Evolutionary conservation across 805 yeast genomes (phyloP), one percentile per base, ranked within the genome.

Genomic region (Brettanomyces naardenensis): DNA sequence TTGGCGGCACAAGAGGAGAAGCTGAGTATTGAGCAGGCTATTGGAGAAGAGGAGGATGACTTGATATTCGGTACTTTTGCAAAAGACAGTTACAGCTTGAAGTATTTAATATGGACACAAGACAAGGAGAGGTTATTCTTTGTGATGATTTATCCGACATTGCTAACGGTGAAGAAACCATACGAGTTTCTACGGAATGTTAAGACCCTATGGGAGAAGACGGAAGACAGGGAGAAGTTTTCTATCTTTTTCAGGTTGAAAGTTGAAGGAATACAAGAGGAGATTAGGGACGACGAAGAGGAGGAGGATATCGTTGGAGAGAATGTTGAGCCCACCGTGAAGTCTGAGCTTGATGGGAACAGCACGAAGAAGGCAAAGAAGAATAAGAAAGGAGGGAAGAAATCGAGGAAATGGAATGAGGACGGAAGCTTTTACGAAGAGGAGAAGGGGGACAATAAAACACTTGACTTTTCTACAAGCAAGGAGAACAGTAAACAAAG

Each of bases 231-330:
- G 2, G 58, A 49, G 3, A 67, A 65, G 33, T 48, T 65, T 19
- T 53, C 36, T 4, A 65, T 62, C 37, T 73, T 66, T 43, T 66
- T 69, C 36, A 48, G 51, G 6, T 43, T 62, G 27, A 71, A 67
- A 38, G 51, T 65, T 27, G 37, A 42, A 5, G 61, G 56, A 14
- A 43, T 55, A 14, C 19, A 28, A 15, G 25, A 23, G 39, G 32
- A 2, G 13, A n/a, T 18, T 5, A 22, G 30, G 10, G 14, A 15
- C 6, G 18, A 26, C 6, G n/a, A 13, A 4, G 68, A 89, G 49
- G 76, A 69, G 51, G 79, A 85, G 85, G 79, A 73, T 18, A 71
- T 71, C 21, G 81, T 78, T 48, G 89, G 87, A 5, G 45, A 34
- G 21, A 7, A 26, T 9, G 29, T 23, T n/a, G 26, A 28, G 54